Percentiles rank a stretch among this genome's conserved stretches.
Conservation (phyloP, 352 stramenopile species). For the Phytopythium oedochilum region DNA sequence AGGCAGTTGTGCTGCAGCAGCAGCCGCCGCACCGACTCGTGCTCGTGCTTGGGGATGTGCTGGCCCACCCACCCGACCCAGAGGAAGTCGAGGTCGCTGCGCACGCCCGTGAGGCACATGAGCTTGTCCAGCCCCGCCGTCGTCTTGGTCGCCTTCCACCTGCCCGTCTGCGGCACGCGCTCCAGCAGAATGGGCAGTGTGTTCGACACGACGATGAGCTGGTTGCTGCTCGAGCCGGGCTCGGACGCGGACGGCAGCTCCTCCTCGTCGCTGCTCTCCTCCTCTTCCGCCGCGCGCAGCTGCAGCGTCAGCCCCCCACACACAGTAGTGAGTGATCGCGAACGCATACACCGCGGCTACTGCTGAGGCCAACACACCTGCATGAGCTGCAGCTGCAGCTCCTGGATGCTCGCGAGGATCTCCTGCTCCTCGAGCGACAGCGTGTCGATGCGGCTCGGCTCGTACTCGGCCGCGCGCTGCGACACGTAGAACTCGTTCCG, state of each 20-base stretch:
- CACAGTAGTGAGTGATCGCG: background rate
- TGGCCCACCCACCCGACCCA: constrained; percentile 90
- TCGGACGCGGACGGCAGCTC: constrained; percentile 9
- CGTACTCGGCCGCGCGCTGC: constrained; percentile 62
- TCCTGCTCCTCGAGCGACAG: constrained; percentile 84
- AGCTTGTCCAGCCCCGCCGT: constrained; percentile 84
- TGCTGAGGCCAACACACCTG: constrained; percentile 10
- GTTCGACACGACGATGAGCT: constrained; percentile 88
- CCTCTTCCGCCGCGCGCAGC: constrained; percentile 58
- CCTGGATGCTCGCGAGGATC: constrained; percentile 88
- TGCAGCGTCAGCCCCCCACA: background rate
- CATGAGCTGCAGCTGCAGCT: constrained; percentile 85
- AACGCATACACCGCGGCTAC: no score
- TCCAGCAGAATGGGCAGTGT: constrained; percentile 74
- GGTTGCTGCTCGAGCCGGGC: constrained; percentile 16
- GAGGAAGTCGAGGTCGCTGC: constrained; percentile 64
- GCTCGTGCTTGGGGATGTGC: constrained; percentile 79
- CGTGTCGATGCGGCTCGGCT: constrained; percentile 60
- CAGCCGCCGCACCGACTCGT: constrained; percentile 63
- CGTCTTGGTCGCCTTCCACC: constrained; percentile 83
- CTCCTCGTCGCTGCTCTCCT: constrained; percentile 60
- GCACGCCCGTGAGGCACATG: constrained; percentile 71
- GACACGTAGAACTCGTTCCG: constrained; percentile 79
- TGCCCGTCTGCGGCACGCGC: constrained; percentile 65
- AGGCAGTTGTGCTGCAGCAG: constrained; percentile 85